These are phyloP conservation scores for Arctostaphylos glauca DNA, from an alignment of 148 eudicot species.

Conservation along the genomic window DNA sequence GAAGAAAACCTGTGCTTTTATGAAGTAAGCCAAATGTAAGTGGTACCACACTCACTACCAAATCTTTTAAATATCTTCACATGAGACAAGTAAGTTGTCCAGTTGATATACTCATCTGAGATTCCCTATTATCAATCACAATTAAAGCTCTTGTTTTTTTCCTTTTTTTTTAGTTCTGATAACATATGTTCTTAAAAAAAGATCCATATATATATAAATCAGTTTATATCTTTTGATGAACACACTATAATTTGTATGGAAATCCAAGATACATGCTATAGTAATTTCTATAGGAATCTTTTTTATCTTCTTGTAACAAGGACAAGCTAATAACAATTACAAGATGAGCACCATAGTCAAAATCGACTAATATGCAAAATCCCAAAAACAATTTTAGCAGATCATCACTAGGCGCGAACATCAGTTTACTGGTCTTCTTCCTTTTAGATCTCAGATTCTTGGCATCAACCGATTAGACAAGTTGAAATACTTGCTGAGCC, in stretches of 20 bases:
- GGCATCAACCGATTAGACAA: too few relatives aligned
- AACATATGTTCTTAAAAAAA: not conserved
- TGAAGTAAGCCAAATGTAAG: not conserved
- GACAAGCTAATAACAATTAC: too few relatives aligned
- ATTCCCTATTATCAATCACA: not conserved
- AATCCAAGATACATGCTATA: not conserved
- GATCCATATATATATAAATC: not conserved
- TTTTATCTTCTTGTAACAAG: too few relatives aligned
- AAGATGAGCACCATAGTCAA: too few relatives aligned
- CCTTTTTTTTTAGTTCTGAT: not conserved
- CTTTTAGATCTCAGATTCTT: too few relatives aligned
- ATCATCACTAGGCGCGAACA: too few relatives aligned
- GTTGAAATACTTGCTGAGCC: too few relatives aligned
- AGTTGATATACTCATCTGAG: not conserved
- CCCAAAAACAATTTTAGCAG: too few relatives aligned
- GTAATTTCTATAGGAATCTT: too few relatives aligned
- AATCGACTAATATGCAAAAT: too few relatives aligned
- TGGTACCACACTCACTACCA: not conserved
- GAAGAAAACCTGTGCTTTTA: not conserved
- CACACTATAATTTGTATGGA: not conserved
- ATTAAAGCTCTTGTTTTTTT: not conserved
- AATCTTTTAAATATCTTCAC: not conserved
- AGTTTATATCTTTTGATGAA: not conserved
- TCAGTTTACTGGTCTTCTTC: too few relatives aligned
- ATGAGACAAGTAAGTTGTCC: not conserved